phyloP scores from a whole-genome alignment of 2,329 filamentous ascomycete species.

The Xylaria sp. region DNA sequence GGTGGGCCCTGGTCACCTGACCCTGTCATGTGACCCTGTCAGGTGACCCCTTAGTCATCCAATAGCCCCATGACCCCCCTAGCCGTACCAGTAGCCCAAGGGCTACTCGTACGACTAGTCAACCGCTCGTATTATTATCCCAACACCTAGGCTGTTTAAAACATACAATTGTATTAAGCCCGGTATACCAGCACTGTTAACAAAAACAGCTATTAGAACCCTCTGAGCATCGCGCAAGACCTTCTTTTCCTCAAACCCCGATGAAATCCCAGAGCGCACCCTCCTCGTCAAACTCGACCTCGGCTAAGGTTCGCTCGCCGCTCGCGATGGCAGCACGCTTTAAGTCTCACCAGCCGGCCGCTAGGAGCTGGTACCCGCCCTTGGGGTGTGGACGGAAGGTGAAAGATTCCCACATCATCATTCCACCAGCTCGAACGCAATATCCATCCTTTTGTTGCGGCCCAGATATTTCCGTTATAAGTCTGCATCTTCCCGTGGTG shows the following conservation, averaged over 20 bases:
- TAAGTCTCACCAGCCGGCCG: neutral
- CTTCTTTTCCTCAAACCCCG: neutral
- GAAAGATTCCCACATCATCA: conserved; percentile 9
- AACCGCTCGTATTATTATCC: no score
- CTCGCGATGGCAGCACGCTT: neutral
- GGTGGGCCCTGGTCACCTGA: no score
- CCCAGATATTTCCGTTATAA: conserved; percentile 2
- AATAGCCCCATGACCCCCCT: no score
- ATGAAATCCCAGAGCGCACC: conserved; percentile 9
- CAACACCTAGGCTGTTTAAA: neutral
- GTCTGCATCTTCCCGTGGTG: no score
- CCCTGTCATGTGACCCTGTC: no score
- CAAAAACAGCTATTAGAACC: neutral
- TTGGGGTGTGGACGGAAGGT: neutral
- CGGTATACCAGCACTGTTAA: neutral
- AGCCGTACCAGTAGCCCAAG: no score
- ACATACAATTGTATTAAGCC: neutral
- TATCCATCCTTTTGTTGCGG: conserved; percentile 3
- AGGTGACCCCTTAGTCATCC: no score
- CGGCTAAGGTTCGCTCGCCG: conserved; percentile 1
- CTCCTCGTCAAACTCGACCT: conserved; percentile 16
- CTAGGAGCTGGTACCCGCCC: conserved; percentile 5
- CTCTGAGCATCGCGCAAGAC: neutral
- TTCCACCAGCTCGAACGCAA: neutral
- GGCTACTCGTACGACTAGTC: no score